Conservation (phyloP, 2,329 filamentous ascomycete species). For the Malbranchea zuffiana region DNA sequence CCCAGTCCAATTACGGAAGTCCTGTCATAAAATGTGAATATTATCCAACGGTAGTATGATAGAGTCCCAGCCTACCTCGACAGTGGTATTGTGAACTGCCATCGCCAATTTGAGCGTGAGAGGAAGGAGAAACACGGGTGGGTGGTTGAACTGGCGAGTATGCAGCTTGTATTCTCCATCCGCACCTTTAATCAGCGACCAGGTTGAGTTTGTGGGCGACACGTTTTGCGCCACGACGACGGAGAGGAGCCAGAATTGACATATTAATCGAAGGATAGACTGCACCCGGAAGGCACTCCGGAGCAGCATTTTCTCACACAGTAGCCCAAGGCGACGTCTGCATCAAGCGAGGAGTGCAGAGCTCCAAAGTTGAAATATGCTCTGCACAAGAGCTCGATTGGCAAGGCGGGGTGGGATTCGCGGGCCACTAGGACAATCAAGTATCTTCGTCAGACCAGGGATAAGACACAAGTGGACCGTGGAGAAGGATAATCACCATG, state of each 20-base stretch:
- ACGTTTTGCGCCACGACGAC: slow-evolving; percentile 4
- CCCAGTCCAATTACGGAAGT: slow-evolving; percentile 22
- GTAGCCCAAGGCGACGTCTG: no score
- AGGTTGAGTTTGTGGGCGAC: not conserved
- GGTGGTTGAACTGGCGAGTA: not conserved
- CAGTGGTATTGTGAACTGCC: not conserved
- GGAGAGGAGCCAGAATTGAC: slow-evolving; percentile 3
- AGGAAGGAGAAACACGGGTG: not conserved
- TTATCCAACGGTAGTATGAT: not conserved
- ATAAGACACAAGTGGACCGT: no score
- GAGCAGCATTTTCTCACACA: no score
- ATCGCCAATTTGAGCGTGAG: not conserved
- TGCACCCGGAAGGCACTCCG: no score
- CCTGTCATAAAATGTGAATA: slow-evolving; percentile 13
- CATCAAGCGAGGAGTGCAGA: no score
- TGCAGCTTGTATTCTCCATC: slow-evolving; percentile 6
- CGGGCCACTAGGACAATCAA: no score
- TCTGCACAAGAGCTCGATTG: no score
- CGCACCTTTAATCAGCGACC: no score
- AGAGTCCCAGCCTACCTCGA: not conserved
- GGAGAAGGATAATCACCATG: no score
- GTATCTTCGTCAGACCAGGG: no score
- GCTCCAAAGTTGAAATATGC: no score
- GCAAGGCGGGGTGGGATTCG: no score
- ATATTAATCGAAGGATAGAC: slow-evolving; percentile 4